phyloP scores from a whole-genome alignment of 1,284 basidiomycete species.

The Trametes versicolor region DNA sequence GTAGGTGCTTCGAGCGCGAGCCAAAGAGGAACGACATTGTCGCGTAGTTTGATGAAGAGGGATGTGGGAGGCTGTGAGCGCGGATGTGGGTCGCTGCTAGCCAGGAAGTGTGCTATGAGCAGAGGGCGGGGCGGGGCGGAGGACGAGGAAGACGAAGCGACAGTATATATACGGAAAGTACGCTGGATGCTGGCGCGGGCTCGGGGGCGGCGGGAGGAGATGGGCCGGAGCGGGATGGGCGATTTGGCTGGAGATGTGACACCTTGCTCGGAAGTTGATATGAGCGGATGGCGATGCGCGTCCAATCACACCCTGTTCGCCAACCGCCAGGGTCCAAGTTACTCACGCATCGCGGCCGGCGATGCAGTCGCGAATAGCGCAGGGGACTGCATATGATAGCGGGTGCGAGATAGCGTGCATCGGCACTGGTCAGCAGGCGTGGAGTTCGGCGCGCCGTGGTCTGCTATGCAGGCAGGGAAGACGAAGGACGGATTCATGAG shows the following conservation, averaged over 20 bases:
- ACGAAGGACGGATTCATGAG: background rate
- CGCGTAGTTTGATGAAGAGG: background rate
- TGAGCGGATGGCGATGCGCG: constrained; percentile 24
- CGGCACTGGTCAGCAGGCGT: background rate
- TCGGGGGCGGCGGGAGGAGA: constrained; percentile 4
- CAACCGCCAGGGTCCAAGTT: too few relatives aligned
- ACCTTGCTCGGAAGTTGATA: constrained; percentile 20
- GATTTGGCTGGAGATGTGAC: constrained; percentile 7
- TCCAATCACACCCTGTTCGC: constrained; percentile 16
- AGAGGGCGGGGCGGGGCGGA: constrained; percentile 1
- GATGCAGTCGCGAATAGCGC: background rate
- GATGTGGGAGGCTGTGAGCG: background rate
- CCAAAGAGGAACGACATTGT: constrained; percentile 17
- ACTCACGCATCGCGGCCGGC: background rate
- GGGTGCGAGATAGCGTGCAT: background rate
- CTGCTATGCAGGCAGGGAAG: background rate
- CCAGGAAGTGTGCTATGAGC: background rate
- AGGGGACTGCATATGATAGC: too few relatives aligned
- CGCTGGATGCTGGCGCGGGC: background rate
- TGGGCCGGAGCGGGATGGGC: constrained; percentile 6
- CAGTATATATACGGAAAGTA: constrained; percentile 8
- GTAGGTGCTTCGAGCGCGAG: constrained; percentile 25
- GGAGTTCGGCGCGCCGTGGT: background rate
- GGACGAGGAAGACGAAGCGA: constrained; percentile 1
- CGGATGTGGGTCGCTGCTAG: background rate